phyloP scores from a whole-genome alignment of 495 filamentous ascomycete genomes.

The Lophiostoma macrostomum region DNA sequence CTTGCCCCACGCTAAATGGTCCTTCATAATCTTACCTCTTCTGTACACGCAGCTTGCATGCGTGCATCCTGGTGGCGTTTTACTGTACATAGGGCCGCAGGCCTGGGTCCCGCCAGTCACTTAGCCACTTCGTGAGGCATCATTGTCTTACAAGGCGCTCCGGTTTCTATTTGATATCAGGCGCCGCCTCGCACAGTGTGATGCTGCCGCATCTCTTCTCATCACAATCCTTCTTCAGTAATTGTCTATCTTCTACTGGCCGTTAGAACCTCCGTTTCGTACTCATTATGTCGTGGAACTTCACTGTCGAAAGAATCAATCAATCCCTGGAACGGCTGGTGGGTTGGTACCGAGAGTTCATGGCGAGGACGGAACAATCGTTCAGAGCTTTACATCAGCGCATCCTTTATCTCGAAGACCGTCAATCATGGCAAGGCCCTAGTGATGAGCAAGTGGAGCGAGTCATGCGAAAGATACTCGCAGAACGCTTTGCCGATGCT shows the following conservation, averaged over 20 bases:
- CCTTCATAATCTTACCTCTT: background rate
- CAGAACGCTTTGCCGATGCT: slow-evolving; percentile 11
- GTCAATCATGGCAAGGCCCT: slow-evolving; percentile 13
- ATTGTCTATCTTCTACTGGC: background rate
- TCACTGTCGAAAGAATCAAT: slow-evolving; percentile 14
- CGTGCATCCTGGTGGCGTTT: no score
- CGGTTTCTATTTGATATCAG: no score
- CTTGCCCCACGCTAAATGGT: slow-evolving; percentile 1
- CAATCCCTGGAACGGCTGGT: slow-evolving; percentile 12
- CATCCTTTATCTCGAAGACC: slow-evolving; percentile 15
- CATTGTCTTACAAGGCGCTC: no score
- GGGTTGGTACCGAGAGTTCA: slow-evolving; percentile 19
- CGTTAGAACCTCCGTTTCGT: background rate
- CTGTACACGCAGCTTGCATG: background rate
- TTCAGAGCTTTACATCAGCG: slow-evolving; percentile 22
- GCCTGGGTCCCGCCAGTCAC: no score
- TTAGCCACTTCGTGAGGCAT: no score
- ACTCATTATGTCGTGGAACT: slow-evolving; percentile 21
- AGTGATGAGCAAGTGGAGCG: slow-evolving; percentile 23
- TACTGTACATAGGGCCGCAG: no score
- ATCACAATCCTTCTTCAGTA: background rate
- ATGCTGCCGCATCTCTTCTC: background rate
- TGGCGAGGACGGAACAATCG: slow-evolving; percentile 16
- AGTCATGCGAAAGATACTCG: slow-evolving; percentile 20
- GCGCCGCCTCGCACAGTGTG: no score